phyloP scores from a whole-genome alignment of 1,139 yeast genomes.

The Pneumocystis carinii region DNA sequence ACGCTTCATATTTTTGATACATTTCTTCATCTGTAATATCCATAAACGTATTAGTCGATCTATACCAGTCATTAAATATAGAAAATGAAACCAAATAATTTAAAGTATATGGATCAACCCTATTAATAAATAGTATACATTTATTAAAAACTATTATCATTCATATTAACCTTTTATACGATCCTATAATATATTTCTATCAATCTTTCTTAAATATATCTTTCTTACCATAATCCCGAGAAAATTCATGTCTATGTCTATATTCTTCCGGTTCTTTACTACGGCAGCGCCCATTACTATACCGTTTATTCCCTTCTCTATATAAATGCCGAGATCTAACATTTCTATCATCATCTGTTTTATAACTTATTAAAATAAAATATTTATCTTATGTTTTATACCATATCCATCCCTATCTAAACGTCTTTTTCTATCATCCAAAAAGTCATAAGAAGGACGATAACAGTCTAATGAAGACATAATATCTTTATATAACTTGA shows the following conservation, averaged over 20 bases:
- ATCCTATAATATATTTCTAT: not conserved
- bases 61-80: conserved; percentile 10
- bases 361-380: too few species aligned
- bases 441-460: not conserved
- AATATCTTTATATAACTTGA: not conserved
- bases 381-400: not conserved
- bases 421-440: not conserved
- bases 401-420: not conserved
- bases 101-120: conserved; percentile 9
- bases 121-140: not conserved
- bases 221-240: not conserved
- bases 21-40: not conserved
- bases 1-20: conserved; percentile 12
- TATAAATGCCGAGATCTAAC: not conserved
- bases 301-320: not conserved
- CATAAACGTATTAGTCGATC: conserved; percentile 7
- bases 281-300: not conserved
- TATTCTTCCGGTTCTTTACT: not conserved
- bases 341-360: not conserved
- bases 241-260: not conserved
- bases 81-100: conserved; percentile 8
- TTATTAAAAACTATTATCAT: not conserved
- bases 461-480: not conserved
- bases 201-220: not conserved
- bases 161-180: not conserved